Conservation (phyloP, 305 asterid genomes). For the Solanum hybrid region DNA sequence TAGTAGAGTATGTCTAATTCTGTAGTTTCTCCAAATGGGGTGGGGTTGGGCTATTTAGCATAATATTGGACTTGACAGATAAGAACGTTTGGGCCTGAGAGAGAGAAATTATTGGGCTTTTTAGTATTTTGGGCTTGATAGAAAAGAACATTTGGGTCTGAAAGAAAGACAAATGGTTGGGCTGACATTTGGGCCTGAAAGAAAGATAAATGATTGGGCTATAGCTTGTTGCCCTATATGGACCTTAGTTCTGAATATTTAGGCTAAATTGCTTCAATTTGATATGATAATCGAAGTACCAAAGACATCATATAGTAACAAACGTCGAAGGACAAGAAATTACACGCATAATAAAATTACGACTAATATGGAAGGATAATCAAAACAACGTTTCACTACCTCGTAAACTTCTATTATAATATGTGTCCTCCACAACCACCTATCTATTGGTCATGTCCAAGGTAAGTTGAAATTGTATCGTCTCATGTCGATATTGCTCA, state of each 20-base stretch:
- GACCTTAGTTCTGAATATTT: neutral
- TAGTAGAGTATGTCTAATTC: neutral
- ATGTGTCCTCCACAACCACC: neutral
- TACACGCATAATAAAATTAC: neutral
- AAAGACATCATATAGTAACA: neutral
- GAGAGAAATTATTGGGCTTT: neutral
- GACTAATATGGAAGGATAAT: neutral
- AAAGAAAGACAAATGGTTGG: neutral
- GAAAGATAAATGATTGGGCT: neutral
- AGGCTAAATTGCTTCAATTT: neutral
- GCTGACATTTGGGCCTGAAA: neutral
- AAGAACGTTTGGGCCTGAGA: neutral
- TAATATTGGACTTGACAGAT: neutral
- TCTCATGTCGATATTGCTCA: neutral
- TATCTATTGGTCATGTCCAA: neutral
- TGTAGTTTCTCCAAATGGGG: neutral
- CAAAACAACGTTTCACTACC: neutral
- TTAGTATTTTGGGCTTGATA: neutral
- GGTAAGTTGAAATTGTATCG: neutral
- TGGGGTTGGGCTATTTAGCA: neutral
- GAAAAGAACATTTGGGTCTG: neutral
- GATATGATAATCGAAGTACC: neutral
- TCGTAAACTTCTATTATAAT: neutral
- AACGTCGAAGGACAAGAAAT: neutral
- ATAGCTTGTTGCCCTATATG: neutral